phyloP scores from a whole-genome alignment of 2,329 filamentous ascomycete genomes.

The Pseudogymnoascus pannorum region DNA sequence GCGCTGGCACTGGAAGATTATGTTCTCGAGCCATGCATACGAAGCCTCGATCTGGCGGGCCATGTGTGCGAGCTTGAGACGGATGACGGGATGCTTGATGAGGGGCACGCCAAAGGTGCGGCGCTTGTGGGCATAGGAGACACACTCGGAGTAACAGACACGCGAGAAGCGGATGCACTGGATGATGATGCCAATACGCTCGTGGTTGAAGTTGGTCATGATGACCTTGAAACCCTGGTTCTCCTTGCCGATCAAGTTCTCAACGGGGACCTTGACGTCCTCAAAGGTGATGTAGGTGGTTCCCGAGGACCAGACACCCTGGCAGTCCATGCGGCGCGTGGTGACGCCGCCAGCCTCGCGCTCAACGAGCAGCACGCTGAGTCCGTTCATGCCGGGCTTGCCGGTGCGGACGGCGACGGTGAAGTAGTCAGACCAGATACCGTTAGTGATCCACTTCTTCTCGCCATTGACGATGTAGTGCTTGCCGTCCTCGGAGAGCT shows the following conservation, averaged over 20 bases:
- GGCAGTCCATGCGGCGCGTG: slow-evolving; percentile 95
- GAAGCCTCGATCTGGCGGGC: slow-evolving; percentile 93
- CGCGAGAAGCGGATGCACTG: slow-evolving; percentile 92
- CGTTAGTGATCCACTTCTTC: slow-evolving; percentile 99
- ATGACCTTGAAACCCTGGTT: slow-evolving; percentile 98
- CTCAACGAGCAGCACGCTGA: slow-evolving; percentile 88
- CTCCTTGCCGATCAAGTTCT: slow-evolving; percentile 95
- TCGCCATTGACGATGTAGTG: slow-evolving; percentile 99
- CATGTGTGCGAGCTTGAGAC: slow-evolving; percentile 97
- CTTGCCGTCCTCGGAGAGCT: slow-evolving; percentile 90
- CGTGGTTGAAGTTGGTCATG: slow-evolving; percentile 99
- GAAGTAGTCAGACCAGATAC: slow-evolving; percentile 95
- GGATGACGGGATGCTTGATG: slow-evolving; percentile 94
- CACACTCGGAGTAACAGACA: slow-evolving; percentile 92
- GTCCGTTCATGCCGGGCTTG: slow-evolving; percentile 82
- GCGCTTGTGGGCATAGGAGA: slow-evolving; percentile 97
- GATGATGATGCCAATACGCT: slow-evolving; percentile 97
- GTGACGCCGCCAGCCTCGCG: slow-evolving; percentile 75
- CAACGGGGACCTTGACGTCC: slow-evolving; percentile 98
- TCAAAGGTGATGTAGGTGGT: slow-evolving; percentile 98
- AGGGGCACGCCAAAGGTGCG: slow-evolving; percentile 94
- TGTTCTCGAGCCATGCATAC: slow-evolving; percentile 94
- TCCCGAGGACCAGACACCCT: slow-evolving; percentile 90
- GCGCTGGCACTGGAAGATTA: slow-evolving; percentile 85
- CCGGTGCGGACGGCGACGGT: slow-evolving; percentile 92